phyloP scores from a whole-genome alignment of 2,329 filamentous ascomycete species.

The Aspergillus tanneri region DNA sequence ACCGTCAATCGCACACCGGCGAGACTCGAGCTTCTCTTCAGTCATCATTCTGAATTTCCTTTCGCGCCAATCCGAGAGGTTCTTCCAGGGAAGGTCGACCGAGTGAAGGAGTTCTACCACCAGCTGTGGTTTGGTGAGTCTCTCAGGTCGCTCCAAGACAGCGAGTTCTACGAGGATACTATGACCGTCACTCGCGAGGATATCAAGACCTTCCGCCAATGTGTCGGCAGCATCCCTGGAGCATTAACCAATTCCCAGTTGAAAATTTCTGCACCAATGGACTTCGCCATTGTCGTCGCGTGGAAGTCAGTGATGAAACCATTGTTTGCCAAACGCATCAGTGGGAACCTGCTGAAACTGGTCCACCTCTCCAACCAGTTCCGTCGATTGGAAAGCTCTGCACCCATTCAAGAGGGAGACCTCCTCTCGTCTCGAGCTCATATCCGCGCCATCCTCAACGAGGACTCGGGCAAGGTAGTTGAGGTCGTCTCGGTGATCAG shows the following conservation, averaged over 20 bases:
- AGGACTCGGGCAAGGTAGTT: slow-evolving; percentile 98
- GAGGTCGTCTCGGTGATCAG: slow-evolving; percentile 98
- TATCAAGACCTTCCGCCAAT: slow-evolving; percentile 98
- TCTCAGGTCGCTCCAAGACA: slow-evolving; percentile 81
- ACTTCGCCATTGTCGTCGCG: slow-evolving; percentile 93
- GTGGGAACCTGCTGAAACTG: slow-evolving; percentile 92
- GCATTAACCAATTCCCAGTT: slow-evolving; percentile 94
- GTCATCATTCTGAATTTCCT: slow-evolving; percentile 89
- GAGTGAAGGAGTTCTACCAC: slow-evolving; percentile 99
- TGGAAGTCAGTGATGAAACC: slow-evolving; percentile 99
- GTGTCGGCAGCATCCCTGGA: slow-evolving; percentile 95
- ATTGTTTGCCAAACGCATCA: slow-evolving; percentile 94
- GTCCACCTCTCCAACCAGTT: slow-evolving; percentile 97
- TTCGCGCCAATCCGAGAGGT: slow-evolving; percentile 98
- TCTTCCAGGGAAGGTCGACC: slow-evolving; percentile 93
- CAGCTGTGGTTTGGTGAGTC: slow-evolving; percentile 92
- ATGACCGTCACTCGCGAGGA: slow-evolving; percentile 84
- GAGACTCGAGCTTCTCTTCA: slow-evolving; percentile 80
- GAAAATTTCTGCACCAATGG: slow-evolving; percentile 97
- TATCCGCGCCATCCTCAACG: slow-evolving; percentile 97
- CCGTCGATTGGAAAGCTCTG: slow-evolving; percentile 94
- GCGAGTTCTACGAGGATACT: slow-evolving; percentile 85
- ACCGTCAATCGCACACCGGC: slow-evolving; percentile 80
- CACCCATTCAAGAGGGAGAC: slow-evolving; percentile 93
- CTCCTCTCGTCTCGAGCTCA: slow-evolving; percentile 88